Conservation (phyloP, 306 rosid species). For the Luffa aegyptiaca region DNA sequence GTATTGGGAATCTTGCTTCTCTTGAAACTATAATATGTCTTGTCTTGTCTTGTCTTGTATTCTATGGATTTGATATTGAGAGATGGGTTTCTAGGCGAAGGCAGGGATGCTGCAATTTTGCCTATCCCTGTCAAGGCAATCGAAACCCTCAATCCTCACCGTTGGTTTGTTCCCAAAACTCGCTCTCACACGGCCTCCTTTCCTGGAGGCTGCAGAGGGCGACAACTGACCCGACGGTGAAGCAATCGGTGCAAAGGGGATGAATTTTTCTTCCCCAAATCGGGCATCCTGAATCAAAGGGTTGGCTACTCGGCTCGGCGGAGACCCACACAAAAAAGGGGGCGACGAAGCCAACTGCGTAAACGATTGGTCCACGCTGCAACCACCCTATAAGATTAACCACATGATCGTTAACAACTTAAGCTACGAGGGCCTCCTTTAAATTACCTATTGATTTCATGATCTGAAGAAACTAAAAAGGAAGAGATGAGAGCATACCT, state of each 20-base stretch:
- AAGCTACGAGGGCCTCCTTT: background rate
- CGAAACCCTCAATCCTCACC: conserved; percentile 87
- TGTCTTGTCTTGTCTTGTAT: background rate
- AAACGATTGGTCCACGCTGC: conserved; percentile 45
- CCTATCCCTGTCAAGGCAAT: conserved; percentile 82
- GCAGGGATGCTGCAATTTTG: conserved; percentile 96
- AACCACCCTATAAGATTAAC: conserved; percentile 39
- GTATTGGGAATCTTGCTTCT: background rate
- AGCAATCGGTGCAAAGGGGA: conserved; percentile 32
- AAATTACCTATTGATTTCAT: background rate
- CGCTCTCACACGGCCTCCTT: conserved; percentile 67
- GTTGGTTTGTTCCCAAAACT: conserved; percentile 78
- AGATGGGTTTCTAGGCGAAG: conserved; percentile 45
- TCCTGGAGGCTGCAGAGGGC: conserved; percentile 53
- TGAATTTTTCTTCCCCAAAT: conserved; percentile 64
- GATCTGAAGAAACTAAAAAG: background rate
- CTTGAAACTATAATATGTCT: background rate
- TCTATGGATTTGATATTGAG: background rate
- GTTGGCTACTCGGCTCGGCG: conserved; percentile 97
- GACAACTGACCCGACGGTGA: conserved; percentile 34
- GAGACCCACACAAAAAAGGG: conserved; percentile 93
- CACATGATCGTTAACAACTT: background rate
- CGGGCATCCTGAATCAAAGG: conserved; percentile 89
- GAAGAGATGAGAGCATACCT: conserved; percentile 23
- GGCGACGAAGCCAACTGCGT: conserved; percentile 62